Evolutionary conservation across 345 rosid species (phyloP), one percentile per base, ranked within the genome.

Genomic region (Punica granatum): DNA sequence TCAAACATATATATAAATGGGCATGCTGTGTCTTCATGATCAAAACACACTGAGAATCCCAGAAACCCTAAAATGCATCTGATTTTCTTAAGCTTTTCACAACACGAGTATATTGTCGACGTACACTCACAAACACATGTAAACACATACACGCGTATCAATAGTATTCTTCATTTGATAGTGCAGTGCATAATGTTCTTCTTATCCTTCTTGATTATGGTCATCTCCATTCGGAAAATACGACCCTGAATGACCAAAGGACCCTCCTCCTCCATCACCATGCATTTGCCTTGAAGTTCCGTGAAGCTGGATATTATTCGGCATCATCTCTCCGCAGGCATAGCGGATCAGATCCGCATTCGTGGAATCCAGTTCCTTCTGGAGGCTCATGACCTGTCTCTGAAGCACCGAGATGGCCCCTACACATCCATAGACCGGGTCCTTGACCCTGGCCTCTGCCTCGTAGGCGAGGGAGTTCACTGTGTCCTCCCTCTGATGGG

Each of bases 361-460:
- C 4, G 85, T 81, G 0, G 78, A 73, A 41, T 83, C 83, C 15
- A 83, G 78, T 53, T 83, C 88, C 72, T 76, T 81, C 61, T 83
- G 88, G 11, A 83, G 83, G 63, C 75, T 71, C 11, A 75, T 69
- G 23, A 83, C 85, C 68, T 81, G 85, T 59, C 83, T 65, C 67
- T 83, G 88, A 54, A 81, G 85, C 70, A 79, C 81, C 14, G 88
- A 75, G 66, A 83, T 83, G 9, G 85, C 83, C 32, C 85, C 88
- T 23, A 77, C 85, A 43, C 88, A 83, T 12, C 87, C 88, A 35
- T 83, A 81, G 0, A 83, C 88, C 0, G 88, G 88, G 67, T 83
- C 88, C 37, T 80, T 79, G 36, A 83, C 73, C n/a, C 88, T 42
- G 12, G 88, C 88, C 71, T 83, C 88, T 3, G 88, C 88, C 75